Evolutionary conservation across 306 rosid genomes (phyloP), one percentile per base, ranked within the genome.

Genomic region (Prunus salicina): DNA sequence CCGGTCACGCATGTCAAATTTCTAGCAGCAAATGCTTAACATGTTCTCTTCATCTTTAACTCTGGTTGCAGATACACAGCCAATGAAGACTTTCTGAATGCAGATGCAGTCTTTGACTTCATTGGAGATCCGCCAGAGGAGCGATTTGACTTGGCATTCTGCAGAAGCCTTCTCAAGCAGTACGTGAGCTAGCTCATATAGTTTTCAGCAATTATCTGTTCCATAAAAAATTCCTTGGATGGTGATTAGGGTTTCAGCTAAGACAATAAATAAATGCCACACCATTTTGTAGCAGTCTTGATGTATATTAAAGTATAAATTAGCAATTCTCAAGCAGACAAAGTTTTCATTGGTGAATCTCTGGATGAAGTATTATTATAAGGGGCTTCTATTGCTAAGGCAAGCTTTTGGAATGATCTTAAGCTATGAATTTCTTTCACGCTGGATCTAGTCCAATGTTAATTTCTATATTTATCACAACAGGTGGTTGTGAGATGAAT

Each of bases 101-200:
- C 98, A 12, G 97, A 92, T 86, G 97, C 92, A 1, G 96, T 92
- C 16, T 91, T 95, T 55, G 97, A 95, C 82, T 91, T 68, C 92
- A 92, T 95, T 74, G 99, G 97, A 75, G 97, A 92, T 81, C 96
- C 96, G 38, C 99, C 99, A 38, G 97, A 90, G 89, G 97, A 87
- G 88, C 86, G 85, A 71, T 95, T 95, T 72, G 96, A 92, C 84
- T 88, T 95, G 89, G 88, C 89, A 82, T 95, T 88, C 84, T 92
- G 97, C 77, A 88, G 89, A 76, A 86, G 86, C 74, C 98, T 92
- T 76, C 96, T 95, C 73, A 92, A 92, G 90, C 96, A 95, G 72
- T 84, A 74, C 45, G 98, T 88, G 80, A 92, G 97, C 87, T 90
- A 89, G 72, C 64, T 2, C 30, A 19, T 41, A 38, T 24, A 22